phyloP scores from a whole-genome alignment of 306 rosid species.

The Vigna unguiculata region DNA sequence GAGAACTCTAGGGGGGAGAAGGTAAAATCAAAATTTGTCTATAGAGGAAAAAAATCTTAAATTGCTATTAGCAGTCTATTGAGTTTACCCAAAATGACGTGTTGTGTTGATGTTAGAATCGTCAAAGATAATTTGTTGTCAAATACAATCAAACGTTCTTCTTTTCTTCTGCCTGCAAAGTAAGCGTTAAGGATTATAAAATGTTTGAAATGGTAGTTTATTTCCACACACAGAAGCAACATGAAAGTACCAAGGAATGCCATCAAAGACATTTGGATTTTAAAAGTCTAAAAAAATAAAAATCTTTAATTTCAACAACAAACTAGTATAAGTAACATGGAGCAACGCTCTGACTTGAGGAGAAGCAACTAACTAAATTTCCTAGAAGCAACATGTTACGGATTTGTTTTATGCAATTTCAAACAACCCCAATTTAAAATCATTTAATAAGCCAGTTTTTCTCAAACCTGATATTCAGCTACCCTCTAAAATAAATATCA shows the following conservation, averaged over 20 bases:
- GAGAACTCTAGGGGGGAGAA: background rate
- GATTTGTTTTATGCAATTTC: slow-evolving; percentile 19
- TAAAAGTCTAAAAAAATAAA: background rate
- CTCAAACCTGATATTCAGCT: background rate
- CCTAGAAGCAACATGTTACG: slow-evolving; percentile 5
- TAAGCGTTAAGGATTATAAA: slow-evolving; percentile 17
- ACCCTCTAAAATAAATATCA: slow-evolving; percentile 29
- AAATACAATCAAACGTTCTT: slow-evolving; percentile 44
- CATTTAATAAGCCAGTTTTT: background rate
- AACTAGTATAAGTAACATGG: slow-evolving; percentile 7
- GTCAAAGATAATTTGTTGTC: slow-evolving; percentile 34
- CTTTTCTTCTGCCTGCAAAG: slow-evolving; percentile 56
- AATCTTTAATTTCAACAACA: background rate
- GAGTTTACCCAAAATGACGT: slow-evolving; percentile 23
- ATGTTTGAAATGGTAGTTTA: slow-evolving; percentile 19
- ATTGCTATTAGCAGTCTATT: background rate
- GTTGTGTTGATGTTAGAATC: slow-evolving; percentile 27
- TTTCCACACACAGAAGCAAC: slow-evolving; percentile 26
- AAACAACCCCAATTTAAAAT: slow-evolving; percentile 30
- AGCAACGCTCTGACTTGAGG: slow-evolving; percentile 24
- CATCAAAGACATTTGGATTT: slow-evolving; percentile 6
- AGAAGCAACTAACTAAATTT: slow-evolving; percentile 16
- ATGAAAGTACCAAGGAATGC: slow-evolving; percentile 10
- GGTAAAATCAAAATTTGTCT: slow-evolving; percentile 19
- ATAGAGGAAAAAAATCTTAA: slow-evolving; percentile 12